Conservation (phyloP, 805 yeast species). For the Wickerhamomyces rabaulensis region DNA sequence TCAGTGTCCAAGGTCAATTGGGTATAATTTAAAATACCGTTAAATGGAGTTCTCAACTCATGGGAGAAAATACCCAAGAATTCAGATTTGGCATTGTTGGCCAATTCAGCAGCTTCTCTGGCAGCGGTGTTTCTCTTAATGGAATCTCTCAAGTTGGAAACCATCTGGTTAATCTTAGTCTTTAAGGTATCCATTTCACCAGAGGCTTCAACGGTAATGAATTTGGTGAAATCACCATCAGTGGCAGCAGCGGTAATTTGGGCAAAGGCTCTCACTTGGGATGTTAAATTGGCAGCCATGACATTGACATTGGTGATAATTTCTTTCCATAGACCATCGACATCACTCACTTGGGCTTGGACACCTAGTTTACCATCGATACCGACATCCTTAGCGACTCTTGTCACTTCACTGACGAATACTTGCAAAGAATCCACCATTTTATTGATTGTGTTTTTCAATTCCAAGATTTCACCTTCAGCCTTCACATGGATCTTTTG, state of each 20-base stretch:
- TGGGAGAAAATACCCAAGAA: constrained; percentile 85
- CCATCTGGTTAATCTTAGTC: constrained; percentile 70
- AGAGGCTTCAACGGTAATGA: constrained; percentile 85
- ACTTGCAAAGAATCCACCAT: constrained; percentile 90
- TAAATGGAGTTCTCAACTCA: constrained; percentile 88
- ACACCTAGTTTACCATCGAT: constrained; percentile 90
- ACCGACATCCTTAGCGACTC: constrained; percentile 91
- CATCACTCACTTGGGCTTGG: constrained; percentile 86
- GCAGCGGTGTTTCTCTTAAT: constrained; percentile 91
- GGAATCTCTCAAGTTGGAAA: constrained; percentile 77
- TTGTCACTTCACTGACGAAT: constrained; percentile 82
- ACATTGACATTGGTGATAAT: constrained; percentile 88
- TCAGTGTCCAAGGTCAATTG: constrained; percentile 85
- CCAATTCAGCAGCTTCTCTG: constrained; percentile 90
- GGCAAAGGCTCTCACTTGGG: constrained; percentile 90
- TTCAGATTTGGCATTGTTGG: constrained; percentile 85
- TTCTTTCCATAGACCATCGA: constrained; percentile 89
- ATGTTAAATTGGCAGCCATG: constrained; percentile 89
- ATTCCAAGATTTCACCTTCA: constrained; percentile 82
- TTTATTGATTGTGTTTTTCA: constrained; percentile 81
- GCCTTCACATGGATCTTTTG: constrained; percentile 86
- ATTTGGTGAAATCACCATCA: constrained; percentile 86
- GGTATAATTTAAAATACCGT: constrained; percentile 92
- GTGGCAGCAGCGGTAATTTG: constrained; percentile 93
- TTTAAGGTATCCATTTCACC: constrained; percentile 75